A percentile compares a stretch with the other conserved stretches of the same genome.
Evolutionary conservation across 148 eudicot genomes (phyloP).

Genomic region (Hydrangea macrophylla): DNA sequence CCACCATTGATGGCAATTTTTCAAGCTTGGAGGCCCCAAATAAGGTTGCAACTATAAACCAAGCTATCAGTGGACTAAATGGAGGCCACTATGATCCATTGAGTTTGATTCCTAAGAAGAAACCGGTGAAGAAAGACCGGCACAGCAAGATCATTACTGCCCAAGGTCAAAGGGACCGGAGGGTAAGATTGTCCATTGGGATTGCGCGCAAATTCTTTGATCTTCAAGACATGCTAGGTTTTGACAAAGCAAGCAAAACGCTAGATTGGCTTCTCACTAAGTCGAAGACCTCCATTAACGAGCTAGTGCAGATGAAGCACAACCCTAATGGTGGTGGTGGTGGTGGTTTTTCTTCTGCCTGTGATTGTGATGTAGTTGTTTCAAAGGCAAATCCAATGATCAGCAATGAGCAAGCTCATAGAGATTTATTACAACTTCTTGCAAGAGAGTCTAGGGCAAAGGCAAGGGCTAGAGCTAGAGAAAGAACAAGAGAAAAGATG

Average conservation of each 20-base stretch:
- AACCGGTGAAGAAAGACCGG: constrained; percentile 26
- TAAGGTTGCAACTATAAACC: neutral
- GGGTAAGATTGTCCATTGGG: constrained; percentile 43
- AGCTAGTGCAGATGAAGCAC: constrained; percentile 9
- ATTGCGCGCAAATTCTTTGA: constrained; percentile 41
- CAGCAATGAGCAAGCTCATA: neutral
- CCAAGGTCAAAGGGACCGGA: constrained; percentile 41
- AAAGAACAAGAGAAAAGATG: constrained; percentile 31
- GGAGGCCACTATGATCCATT: neutral
- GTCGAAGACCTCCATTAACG: constrained; percentile 25
- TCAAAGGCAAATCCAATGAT: neutral
- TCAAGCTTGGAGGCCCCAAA: neutral
- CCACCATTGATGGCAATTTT: neutral
- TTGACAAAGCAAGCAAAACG: constrained; percentile 47
- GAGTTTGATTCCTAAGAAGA: neutral
- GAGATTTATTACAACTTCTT: neutral
- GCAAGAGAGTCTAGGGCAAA: constrained; percentile 16
- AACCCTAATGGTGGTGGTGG: neutral
- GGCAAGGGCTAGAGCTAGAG: constrained; percentile 36
- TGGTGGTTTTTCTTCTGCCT: neutral
- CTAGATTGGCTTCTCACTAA: constrained; percentile 41
- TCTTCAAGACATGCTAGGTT: constrained; percentile 49
- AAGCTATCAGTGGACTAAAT: neutral
- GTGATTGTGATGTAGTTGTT: neutral
- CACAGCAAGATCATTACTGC: constrained; percentile 49